Evolutionary conservation across 1,139 yeast species (phyloP).

Genomic region (Debaryomyces subglobosus): DNA sequence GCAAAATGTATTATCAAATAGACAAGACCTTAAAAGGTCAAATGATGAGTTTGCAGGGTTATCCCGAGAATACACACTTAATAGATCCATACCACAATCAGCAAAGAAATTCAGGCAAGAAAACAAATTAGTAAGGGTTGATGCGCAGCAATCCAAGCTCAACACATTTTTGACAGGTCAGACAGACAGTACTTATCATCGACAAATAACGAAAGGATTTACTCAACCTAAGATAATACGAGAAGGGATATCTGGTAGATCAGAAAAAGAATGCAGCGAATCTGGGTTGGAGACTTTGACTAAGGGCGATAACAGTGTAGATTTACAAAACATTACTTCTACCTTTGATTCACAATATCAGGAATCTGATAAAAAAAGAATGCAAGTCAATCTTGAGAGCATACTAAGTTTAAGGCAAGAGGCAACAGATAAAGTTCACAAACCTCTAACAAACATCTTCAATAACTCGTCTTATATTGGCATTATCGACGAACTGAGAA

Average conservation of each 20-base stretch:
- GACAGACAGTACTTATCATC: constrained; percentile 9
- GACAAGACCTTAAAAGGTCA: constrained; percentile 20
- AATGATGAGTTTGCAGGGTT: constrained; percentile 4
- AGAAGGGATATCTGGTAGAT: neutral
- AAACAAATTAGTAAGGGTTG: constrained; percentile 73
- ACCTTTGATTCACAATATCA: neutral
- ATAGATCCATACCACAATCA: constrained; percentile 9
- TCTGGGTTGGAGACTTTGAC: neutral
- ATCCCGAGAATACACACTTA: constrained; percentile 6
- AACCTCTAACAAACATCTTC: constrained; percentile 65
- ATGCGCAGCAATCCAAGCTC: constrained; percentile 64
- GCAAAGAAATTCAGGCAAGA: constrained; percentile 52
- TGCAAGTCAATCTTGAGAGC: constrained; percentile 57
- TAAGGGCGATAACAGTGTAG: neutral
- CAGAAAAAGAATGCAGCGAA: neutral
- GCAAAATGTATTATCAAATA: constrained; percentile 52
- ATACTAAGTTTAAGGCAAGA: constrained; percentile 55
- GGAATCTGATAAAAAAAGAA: constrained; percentile 18
- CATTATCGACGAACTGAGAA: constrained; percentile 66
- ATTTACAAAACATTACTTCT: neutral
- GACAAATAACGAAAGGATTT: constrained; percentile 4
- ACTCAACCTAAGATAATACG: neutral
- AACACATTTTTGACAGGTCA: constrained; percentile 41
- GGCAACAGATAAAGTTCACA: constrained; percentile 51
- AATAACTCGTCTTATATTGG: constrained; percentile 80